Evolutionary conservation across 2,329 filamentous ascomycete genomes (phyloP).

Genomic region (Stemphylium vesicarium): DNA sequence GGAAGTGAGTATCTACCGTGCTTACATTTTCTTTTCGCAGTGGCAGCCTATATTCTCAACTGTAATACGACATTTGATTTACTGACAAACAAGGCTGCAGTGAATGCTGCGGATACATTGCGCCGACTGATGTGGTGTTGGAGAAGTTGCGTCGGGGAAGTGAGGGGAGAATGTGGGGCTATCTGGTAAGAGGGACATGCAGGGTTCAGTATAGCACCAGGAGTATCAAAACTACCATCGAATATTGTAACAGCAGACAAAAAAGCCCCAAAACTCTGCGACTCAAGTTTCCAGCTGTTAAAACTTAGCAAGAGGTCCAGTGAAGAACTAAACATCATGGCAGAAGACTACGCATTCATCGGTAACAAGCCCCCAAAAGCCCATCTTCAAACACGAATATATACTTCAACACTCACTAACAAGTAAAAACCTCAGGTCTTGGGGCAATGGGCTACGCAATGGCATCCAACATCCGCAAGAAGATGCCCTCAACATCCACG

Average conservation of each 20-base stretch:
- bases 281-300: too few species aligned
- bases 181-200: not conserved
- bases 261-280: too few species aligned
- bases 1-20: not conserved
- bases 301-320: not conserved
- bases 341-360: slow-evolving; percentile 42
- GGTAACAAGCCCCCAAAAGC: slow-evolving; percentile 15
- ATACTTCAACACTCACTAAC: not conserved
- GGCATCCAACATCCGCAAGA: slow-evolving; percentile 39
- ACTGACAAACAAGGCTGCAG: not conserved
- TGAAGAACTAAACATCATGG: slow-evolving; percentile 17
- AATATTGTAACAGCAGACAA: too few species aligned
- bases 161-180: slow-evolving; percentile 43
- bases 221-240: too few species aligned
- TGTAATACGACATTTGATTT: not conserved
- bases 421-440: slow-evolving; percentile 25
- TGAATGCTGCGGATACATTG: not conserved
- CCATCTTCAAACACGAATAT: not conserved
- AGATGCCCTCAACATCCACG: slow-evolving; percentile 25
- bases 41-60: too few species aligned
- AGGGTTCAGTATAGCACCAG: not conserved
- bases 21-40: not conserved
- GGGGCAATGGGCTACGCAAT: slow-evolving; percentile 47
- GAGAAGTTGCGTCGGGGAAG: slow-evolving; percentile 25
- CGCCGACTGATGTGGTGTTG: slow-evolving; percentile 12